Percentiles rank a stretch among this genome's conserved stretches.
Conservation (phyloP, 345 rosid species). For the Linum trigynum region DNA sequence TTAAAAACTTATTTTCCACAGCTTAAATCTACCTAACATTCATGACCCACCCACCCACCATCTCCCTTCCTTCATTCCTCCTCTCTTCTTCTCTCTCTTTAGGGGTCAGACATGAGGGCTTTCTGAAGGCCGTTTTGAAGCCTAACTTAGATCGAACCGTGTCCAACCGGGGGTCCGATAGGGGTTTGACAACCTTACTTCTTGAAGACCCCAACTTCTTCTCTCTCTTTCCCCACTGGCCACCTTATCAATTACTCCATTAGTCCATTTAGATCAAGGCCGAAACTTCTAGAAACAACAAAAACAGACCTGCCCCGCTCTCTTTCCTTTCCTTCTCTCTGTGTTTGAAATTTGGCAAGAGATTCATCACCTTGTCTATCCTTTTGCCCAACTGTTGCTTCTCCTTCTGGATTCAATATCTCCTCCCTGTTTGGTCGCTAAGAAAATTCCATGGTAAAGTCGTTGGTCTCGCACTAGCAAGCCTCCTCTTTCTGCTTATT, state of each 20-base stretch:
- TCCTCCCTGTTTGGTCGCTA: conserved; percentile 13
- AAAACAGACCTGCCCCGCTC: conserved; percentile 8
- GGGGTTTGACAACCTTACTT: no score
- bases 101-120: no score
- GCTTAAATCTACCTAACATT: no score
- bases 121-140: no score
- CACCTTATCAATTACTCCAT: conserved; percentile 37
- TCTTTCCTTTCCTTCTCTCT: not conserved
- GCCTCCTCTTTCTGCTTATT: no score
- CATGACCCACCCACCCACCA: no score
- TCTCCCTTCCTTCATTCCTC: no score
- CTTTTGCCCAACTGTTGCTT: not conserved
- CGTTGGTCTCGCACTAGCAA: no score
- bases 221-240: conserved; percentile 9
- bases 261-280: not conserved
- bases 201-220: not conserved
- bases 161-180: no score
- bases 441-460: conserved; percentile 6
- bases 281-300: conserved; percentile 81
- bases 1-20: no score
- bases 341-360: not conserved
- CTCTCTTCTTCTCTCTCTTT: no score
- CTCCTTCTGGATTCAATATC: not conserved
- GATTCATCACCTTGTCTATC: not conserved
- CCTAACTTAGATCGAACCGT: no score